phyloP scores from a whole-genome alignment of 495 filamentous ascomycete genomes.

The Neurospora africana region DNA sequence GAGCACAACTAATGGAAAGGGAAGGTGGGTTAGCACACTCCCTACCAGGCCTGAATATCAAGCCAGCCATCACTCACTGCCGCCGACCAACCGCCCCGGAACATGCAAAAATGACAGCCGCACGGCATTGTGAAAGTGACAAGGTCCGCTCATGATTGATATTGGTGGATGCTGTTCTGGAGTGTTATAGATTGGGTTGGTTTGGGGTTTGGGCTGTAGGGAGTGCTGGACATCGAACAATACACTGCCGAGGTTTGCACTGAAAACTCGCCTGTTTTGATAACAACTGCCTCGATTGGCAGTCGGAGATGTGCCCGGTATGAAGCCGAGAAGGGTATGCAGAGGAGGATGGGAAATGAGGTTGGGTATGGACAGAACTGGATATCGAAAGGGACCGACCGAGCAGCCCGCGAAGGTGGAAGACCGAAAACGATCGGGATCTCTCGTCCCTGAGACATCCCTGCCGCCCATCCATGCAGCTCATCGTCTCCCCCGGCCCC shows the following conservation, averaged over 20 bases:
- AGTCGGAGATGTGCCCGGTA: neutral
- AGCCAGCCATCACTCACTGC: neutral
- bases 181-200: neutral
- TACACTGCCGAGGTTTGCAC: neutral
- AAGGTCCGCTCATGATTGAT: neutral
- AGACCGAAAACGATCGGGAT: neutral
- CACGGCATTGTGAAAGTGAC: neutral
- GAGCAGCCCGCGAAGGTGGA: neutral
- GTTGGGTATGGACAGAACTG: neutral
- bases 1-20: neutral
- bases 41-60: neutral
- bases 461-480: neutral
- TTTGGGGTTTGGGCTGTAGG: neutral
- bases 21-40: neutral
- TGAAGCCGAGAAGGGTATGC: neutral
- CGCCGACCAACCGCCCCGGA: neutral
- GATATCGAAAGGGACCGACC: neutral
- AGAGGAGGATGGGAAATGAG: neutral
- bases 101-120: neutral
- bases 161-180: neutral
- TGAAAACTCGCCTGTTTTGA: neutral
- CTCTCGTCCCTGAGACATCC: neutral
- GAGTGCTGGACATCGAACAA: neutral
- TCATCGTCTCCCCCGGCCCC: neutral
- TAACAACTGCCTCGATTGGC: neutral